A percentile compares a stretch with the other conserved stretches of the same genome.
Evolutionary conservation across 192 early-diverging fungal species (phyloP).

Genomic region (Coemansia aciculifera): DNA sequence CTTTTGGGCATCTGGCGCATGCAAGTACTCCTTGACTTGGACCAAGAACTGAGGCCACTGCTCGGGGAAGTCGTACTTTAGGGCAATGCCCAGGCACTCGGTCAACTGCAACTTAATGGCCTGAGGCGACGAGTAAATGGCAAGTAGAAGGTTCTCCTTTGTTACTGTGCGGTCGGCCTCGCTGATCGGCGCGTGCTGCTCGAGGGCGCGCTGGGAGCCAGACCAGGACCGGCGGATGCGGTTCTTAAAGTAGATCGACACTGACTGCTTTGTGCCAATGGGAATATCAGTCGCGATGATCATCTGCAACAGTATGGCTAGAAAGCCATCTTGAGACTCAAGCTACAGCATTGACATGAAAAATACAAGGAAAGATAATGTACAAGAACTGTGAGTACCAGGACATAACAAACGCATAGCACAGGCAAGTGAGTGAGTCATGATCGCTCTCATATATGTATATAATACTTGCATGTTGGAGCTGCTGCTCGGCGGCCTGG

Average conservation of each 20-base stretch:
- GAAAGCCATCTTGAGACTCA: conserved; percentile 49
- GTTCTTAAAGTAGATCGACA: conserved; percentile 91
- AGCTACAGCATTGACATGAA: conserved; percentile 28
- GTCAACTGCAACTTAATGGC: conserved; percentile 83
- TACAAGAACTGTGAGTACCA: not conserved
- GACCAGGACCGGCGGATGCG: conserved; percentile 71
- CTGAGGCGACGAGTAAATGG: conserved; percentile 68
- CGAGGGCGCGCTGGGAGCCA: conserved; percentile 28
- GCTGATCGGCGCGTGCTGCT: conserved; percentile 54
- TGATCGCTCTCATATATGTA: not conserved
- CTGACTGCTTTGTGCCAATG: conserved; percentile 47
- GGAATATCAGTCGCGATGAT: conserved; percentile 34
- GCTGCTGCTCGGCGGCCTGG: conserved; percentile 78
- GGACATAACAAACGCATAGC: not conserved
- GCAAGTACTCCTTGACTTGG: conserved; percentile 64
- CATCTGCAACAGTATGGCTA: conserved; percentile 49
- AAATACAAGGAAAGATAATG: too few relatives aligned
- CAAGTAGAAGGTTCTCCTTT: conserved; percentile 72
- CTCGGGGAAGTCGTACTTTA: conserved; percentile 75
- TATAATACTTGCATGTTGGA: conserved; percentile 63
- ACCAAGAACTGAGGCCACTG: conserved; percentile 79
- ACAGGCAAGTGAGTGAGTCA: not conserved
- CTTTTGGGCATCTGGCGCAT: conserved; percentile 63
- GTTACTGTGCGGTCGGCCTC: conserved; percentile 72
- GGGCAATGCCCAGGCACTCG: conserved; percentile 71